Base-by-base conservation (phyloP, 2,329 filamentous ascomycete species). In the Trichoderma arundinaceum region DNA sequence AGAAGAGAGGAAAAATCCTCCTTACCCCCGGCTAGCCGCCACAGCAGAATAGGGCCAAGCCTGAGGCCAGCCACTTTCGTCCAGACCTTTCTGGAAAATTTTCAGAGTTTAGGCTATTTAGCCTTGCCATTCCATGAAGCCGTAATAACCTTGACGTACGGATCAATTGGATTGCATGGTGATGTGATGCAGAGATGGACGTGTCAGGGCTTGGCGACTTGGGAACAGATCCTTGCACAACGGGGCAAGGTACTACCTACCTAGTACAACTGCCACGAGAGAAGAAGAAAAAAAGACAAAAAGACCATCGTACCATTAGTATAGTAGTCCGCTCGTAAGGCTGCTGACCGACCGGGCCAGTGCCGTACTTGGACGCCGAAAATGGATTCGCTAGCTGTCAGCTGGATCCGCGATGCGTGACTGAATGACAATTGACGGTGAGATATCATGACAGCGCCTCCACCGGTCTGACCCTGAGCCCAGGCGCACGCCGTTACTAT, bases 61-160 rank as follows among this genome's bases (percentile, higher is more conserved):
- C 28, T 13, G 38, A 10, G 35, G 48, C 48, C 59, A 62, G 57
- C 57, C 57, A 51, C 57, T 44, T 52, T 44, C 44, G 59, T 44
- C 60, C 49, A 63, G 60, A 52, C 60, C 15, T 63, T 63, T 63
- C 60, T 63, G 48, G 60, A 63, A 62, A 49, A n/a, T 46, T 51
- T 63, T 43, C 49, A 53, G 44, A 60, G 60, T 63, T 63, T 63
- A 63, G 60, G 32, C 60, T 63, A 63, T 54, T 63, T 54, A 10
- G 60, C 39, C 49, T 19, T 46, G 28, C 32, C 46, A 7, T 51
- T 22, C 51, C 51, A 38, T 32, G 22, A 52, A 35, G 44, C 44
- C 57, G 33, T 38, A 60, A 60, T 49, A 60, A 32, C 57, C 44
- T 13, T 13, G 10, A 28, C 19, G 38, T 19, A 41, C 19, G 57